Percentiles rank a stretch among this genome's conserved stretches.
These are phyloP conservation scores for Penicillium chermesinum DNA, from an alignment of 495 filamentous ascomycete genomes.

Conservation along the genomic window DNA sequence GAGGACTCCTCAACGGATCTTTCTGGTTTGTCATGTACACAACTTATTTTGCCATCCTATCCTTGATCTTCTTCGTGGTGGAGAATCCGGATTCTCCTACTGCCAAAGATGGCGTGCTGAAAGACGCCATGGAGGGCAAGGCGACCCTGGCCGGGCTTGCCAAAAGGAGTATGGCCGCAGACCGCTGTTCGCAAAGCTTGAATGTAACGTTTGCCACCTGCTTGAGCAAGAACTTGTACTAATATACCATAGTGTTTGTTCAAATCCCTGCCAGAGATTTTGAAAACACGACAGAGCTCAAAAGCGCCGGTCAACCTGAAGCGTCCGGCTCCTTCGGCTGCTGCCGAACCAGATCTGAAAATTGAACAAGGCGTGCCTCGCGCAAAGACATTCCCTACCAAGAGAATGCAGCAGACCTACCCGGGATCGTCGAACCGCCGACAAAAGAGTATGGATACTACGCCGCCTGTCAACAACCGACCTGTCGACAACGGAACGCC, in stretches of 20 bases:
- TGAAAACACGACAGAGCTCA: slow-evolving; percentile 53
- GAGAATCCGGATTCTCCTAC: slow-evolving; percentile 78
- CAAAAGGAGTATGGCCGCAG: slow-evolving; percentile 81
- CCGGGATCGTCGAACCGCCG: slow-evolving; percentile 17
- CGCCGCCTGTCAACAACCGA: slow-evolving; percentile 17
- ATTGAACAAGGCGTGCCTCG: slow-evolving; percentile 19
- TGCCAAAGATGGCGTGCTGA: slow-evolving; percentile 70
- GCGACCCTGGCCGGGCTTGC: slow-evolving; percentile 72
- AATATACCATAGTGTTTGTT: slow-evolving; percentile 56
- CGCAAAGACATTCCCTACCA: slow-evolving; percentile 45
- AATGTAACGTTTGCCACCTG: slow-evolving; percentile 47
- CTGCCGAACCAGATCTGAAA: slow-evolving; percentile 15
- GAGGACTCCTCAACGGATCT: slow-evolving; percentile 75
- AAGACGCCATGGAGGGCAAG: slow-evolving; percentile 78
- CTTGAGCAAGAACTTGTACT: not conserved
- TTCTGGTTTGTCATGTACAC: slow-evolving; percentile 98
- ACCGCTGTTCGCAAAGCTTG: slow-evolving; percentile 72
- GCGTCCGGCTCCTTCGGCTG: slow-evolving; percentile 34
- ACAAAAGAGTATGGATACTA: slow-evolving; percentile 34
- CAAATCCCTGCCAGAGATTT: slow-evolving; percentile 67
- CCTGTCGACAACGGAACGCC: slow-evolving; percentile 19
- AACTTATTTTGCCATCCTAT: slow-evolving; percentile 89
- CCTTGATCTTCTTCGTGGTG: slow-evolving; percentile 81
- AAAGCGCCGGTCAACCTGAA: slow-evolving; percentile 36
- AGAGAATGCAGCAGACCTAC: slow-evolving; percentile 21